A percentile compares a stretch with the other conserved stretches of the same genome.
These are phyloP conservation scores for Cercospora nicotianae DNA, from an alignment of 2,329 filamentous ascomycete species.

Conservation along the genomic window DNA sequence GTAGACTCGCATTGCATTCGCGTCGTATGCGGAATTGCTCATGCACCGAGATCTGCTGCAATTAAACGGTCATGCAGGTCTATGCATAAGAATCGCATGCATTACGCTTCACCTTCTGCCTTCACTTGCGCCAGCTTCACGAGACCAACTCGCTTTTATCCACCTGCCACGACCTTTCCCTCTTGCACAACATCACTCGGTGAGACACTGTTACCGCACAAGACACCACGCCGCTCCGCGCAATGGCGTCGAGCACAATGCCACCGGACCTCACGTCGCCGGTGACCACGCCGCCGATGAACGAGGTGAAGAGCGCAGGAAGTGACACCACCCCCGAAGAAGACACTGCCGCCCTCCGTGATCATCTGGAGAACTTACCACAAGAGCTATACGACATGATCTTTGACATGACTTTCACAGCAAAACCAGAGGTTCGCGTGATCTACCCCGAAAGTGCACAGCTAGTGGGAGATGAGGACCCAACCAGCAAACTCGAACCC, in stretches of 20 bases:
- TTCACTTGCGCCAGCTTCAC: neutral
- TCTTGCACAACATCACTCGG: neutral
- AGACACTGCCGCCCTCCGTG: neutral
- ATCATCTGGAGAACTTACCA: neutral
- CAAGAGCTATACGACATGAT: neutral
- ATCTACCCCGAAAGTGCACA: accelerated
- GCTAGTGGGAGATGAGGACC: neutral
- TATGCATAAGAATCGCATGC: neutral
- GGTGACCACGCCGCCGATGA: neutral
- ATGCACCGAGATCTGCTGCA: neutral
- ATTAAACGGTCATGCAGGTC: neutral
- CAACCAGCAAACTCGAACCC: neutral
- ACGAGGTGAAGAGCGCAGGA: neutral
- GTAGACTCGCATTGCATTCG: neutral
- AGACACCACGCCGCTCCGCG: neutral
- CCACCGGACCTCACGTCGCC: neutral
- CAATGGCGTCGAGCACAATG: neutral
- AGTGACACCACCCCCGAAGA: neutral
- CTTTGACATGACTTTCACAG: neutral
- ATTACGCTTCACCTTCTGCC: neutral
- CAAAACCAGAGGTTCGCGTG: neutral
- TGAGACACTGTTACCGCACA: neutral
- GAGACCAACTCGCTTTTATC: neutral
- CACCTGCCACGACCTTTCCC: neutral
- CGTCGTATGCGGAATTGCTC: neutral